Conservation (phyloP, 805 yeast species). For the Jamesozyma piceae region DNA sequence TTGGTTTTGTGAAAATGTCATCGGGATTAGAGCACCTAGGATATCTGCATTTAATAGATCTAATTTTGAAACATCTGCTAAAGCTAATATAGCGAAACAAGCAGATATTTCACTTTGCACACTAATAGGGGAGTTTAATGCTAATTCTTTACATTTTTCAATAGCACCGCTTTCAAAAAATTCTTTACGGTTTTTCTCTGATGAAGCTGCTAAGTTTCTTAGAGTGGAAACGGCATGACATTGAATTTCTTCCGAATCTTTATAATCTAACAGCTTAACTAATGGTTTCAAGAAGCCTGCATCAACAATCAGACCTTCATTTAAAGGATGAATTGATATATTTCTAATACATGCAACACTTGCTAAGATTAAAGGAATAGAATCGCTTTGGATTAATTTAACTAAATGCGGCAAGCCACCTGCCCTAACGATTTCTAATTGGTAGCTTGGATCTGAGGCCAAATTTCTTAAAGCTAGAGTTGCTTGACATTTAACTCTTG, state of each 20-base stretch:
- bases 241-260: constrained; percentile 90
- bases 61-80: constrained; percentile 88
- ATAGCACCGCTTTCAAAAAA: constrained; percentile 93
- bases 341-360: constrained; percentile 98
- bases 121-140: constrained; percentile 74
- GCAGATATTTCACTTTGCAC: constrained; percentile 97
- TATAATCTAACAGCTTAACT: constrained; percentile 72
- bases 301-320: constrained; percentile 90
- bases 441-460: constrained; percentile 93
- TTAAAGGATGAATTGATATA: constrained; percentile 90
- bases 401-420: constrained; percentile 93
- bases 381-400: constrained; percentile 77
- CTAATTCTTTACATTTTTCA: constrained; percentile 80
- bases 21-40: constrained; percentile 80
- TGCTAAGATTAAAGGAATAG: constrained; percentile 86
- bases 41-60: constrained; percentile 76
- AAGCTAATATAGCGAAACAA: constrained; percentile 90
- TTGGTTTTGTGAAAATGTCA: constrained; percentile 76
- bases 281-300: constrained; percentile 93
- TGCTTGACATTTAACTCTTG: constrained; percentile 97
- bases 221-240: constrained; percentile 96
- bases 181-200: constrained; percentile 86
- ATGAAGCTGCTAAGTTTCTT: constrained; percentile 90
- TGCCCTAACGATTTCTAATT: constrained; percentile 87
- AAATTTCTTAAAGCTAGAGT: constrained; percentile 90